Base-by-base conservation (phyloP, 1,139 yeast genomes). In the Meyerozyma smithsonii region DNA sequence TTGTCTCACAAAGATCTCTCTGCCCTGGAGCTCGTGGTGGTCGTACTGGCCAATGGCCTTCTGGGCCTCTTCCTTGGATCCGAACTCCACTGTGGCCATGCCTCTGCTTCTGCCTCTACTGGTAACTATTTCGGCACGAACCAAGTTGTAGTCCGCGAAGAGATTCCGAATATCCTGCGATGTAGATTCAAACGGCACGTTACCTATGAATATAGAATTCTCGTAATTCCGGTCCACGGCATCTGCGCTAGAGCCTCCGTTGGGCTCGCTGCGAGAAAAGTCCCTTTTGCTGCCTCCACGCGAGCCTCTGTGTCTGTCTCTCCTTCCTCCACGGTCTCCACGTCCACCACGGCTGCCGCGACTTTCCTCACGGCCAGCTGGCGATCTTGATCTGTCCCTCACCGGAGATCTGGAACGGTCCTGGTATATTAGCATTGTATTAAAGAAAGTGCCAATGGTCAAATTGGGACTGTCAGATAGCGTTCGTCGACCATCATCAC, bases 71-170 rank as follows among this genome's bases (percentile, higher is more conserved):
- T 77, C 82, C 42, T 74, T 69, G 39, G 71, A 69, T 11, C 80
- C 69, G 55, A 84, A 92, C 61, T 92, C 97, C 32, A 92, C 97
- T 15, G 96, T 87, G 38, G 90, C 94, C 92, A 83, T 84, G 47
- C 98, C 90, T 66, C 94, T 72, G 61, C 90, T 84, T 54, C 87
- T 86, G 41, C 95, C 95, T 50, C 84, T 77, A 42, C 77, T 74
- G n/a, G 84, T 81, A 42, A 90, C 84, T 41, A 92, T 84, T 58
- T 90, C 97, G 2, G 97, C 96, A 49, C 88, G 77, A 15, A 84
- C 74, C 38, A 92, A 87, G 28, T 74, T 77, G 46, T 95, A 96
- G 33, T 61, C 64, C 14, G 68, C 64, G 56, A 84, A 84, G 48
- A 76, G 71, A 17, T 72, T 79, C 51, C 77, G 77, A 40, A 84